Conservation (phyloP, 208 protist species). For the Leishmania tarentolae region DNA sequence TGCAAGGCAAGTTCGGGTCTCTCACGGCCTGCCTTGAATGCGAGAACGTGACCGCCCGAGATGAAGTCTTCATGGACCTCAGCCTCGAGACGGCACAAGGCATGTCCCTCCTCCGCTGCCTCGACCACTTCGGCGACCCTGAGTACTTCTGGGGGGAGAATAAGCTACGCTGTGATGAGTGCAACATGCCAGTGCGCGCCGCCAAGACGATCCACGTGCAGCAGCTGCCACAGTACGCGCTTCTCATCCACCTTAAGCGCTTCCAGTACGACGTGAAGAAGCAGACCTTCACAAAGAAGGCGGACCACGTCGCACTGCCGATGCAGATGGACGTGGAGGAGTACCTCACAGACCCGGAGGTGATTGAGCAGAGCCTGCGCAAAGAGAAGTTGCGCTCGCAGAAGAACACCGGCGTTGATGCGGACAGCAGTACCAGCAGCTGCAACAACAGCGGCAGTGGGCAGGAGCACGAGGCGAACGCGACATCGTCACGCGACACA, state of each 20-base stretch:
- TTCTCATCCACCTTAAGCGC: constrained; percentile 91
- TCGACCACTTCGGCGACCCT: constrained; percentile 71
- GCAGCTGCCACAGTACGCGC: constrained; percentile 81
- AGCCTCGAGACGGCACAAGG: constrained; percentile 80
- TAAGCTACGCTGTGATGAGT: constrained; percentile 85
- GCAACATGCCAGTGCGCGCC: constrained; percentile 62
- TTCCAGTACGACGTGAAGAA: constrained; percentile 88
- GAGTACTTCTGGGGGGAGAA: constrained; percentile 85
- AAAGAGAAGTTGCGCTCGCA: constrained; percentile 20
- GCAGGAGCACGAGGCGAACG: constrained; percentile 2
- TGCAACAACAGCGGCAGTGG: not conserved
- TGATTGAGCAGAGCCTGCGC: constrained; percentile 26
- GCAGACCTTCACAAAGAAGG: constrained; percentile 72
- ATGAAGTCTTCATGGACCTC: constrained; percentile 88
- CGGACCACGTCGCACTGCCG: constrained; percentile 88
- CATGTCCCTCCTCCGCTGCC: constrained; percentile 76
- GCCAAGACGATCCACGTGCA: constrained; percentile 84
- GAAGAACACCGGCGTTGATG: constrained; percentile 6
- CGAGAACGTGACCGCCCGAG: constrained; percentile 49
- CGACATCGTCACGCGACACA: constrained; percentile 13
- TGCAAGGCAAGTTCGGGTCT: constrained; percentile 77
- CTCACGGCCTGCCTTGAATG: constrained; percentile 82
- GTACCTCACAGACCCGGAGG: constrained; percentile 52
- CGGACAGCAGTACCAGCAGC: not conserved
- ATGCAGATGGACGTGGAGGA: constrained; percentile 87